A percentile compares a stretch with the other conserved stretches of the same genome.
Evolutionary conservation across 345 rosid species (phyloP).

Genomic region (Melaleuca quinquenervia): DNA sequence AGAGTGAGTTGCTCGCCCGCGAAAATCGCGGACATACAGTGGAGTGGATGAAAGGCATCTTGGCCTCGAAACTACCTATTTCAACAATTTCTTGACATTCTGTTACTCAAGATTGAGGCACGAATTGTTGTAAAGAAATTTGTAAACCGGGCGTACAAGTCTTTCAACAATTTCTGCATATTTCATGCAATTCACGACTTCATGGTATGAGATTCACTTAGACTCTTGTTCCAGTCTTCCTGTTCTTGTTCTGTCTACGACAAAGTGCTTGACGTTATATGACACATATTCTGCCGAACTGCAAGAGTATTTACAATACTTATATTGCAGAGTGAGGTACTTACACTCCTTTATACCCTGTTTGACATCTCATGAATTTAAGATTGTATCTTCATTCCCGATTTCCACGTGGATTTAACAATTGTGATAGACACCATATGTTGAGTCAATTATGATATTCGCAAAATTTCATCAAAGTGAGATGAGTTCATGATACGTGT

Average conservation of each 20-base stretch:
- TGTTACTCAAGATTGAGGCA: neutral
- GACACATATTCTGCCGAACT: neutral
- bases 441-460: neutral
- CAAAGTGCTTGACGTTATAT: neutral
- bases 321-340: neutral
- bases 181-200: neutral
- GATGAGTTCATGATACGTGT: neutral
- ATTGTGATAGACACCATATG: neutral
- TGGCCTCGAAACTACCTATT: neutral
- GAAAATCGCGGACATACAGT: neutral
- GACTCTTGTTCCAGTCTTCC: neutral
- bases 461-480: neutral
- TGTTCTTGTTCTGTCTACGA: neutral
- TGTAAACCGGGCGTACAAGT: neutral
- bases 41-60: neutral
- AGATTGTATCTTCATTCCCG: neutral
- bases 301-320: neutral
- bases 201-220: neutral
- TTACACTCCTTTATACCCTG: too few relatives aligned
- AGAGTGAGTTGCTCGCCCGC: neutral
- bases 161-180: neutral
- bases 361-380: neutral
- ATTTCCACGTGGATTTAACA: neutral
- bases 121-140: neutral
- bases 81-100: neutral